A percentile compares a stretch with the other conserved stretches of the same genome.
Conservation (phyloP, 768 basidiomycete species). For the Saitozyma podzolica region DNA sequence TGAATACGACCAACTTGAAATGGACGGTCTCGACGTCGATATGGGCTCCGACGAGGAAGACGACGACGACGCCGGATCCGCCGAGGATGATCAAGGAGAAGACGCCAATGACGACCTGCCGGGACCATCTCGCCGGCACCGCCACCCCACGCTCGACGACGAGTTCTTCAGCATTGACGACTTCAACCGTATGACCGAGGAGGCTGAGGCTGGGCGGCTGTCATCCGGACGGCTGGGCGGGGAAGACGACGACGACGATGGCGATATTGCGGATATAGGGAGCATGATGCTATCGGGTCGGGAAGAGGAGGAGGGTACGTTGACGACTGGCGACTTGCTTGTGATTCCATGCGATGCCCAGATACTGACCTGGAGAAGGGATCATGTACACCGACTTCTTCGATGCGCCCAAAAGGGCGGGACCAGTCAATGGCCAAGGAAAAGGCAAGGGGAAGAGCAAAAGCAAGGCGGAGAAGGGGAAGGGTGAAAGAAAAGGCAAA, state of each 20-base stretch:
- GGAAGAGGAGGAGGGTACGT: constrained; percentile 44
- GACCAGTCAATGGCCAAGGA: constrained; percentile 15
- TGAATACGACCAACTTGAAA: constrained; percentile 9
- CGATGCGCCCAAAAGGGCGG: constrained; percentile 39
- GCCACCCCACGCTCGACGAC: constrained; percentile 70
- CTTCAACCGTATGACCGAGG: constrained; percentile 84
- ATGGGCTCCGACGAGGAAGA: constrained; percentile 21
- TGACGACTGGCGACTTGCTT: background rate
- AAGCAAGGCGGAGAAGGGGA: constrained; percentile 22
- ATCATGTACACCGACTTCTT: constrained; percentile 54
- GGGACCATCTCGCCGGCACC: constrained; percentile 29
- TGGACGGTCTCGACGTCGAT: constrained; percentile 1
- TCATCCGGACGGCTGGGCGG: constrained; percentile 64
- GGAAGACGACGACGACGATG: constrained; percentile 49
- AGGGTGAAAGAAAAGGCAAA: constrained; percentile 28
- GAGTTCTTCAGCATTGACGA: constrained; percentile 82
- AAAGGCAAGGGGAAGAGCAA: constrained; percentile 22
- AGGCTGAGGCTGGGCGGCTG: constrained; percentile 66
- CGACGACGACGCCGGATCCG: constrained; percentile 20
- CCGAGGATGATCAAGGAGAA: constrained; percentile 55
- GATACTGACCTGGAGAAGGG: constrained; percentile 25
- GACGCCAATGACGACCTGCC: constrained; percentile 44
- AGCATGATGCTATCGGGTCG: constrained; percentile 37
- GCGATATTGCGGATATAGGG: constrained; percentile 39
- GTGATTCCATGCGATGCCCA: background rate